Base-by-base conservation (phyloP, 2,329 filamentous ascomycete species). In the Colletotrichum sp. region DNA sequence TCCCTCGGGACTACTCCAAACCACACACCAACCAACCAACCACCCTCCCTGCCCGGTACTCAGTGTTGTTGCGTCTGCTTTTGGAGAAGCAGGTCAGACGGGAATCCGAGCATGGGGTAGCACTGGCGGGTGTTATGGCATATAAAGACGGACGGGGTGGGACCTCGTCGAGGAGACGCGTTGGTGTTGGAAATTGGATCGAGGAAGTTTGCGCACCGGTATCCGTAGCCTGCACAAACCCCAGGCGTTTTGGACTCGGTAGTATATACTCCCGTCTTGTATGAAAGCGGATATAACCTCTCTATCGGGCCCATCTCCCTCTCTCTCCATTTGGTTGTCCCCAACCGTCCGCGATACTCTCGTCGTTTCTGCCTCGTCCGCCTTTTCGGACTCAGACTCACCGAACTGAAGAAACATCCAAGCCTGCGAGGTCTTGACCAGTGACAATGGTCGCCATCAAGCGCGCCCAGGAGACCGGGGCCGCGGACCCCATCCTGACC, bases 401-500 rank as follows among this genome's bases (percentile, higher is more conserved):
- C 44, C 5, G 44, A 13, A 24, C 1, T 12, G 0, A 21, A 49
- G 18, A n/a, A 21, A 52, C 12, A 52, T 24, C 44, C 44, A 52
- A 52, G 6, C 55, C n/a, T 12, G 5, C 18, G 6, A 26, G 28
- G 24, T 12, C 34, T 63, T 21, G 55, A 59, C 12, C 32, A 49
- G 44, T 28, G 62, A 65, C 13, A 32, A 78, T 78, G 75, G 76
- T 77, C 6, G 59, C 69, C 24, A 52, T 76, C 55, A 76, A 76
- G 55, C 74, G 73, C 26, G 26, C 32, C 15, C 71, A 74, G 21
- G 77, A 75, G 68, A 68, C 75, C 71, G 77, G 71, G 64, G 76
- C 79, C 34, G 71, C 78, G 62, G 80, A 84, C 79, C 75, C 82
- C 75, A 62, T 84, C 72, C 79, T 84, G 76, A 83, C 83, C 15